Evolutionary conservation across 495 filamentous ascomycete genomes (phyloP).

Genomic region (Lentithecium fluviatile): DNA sequence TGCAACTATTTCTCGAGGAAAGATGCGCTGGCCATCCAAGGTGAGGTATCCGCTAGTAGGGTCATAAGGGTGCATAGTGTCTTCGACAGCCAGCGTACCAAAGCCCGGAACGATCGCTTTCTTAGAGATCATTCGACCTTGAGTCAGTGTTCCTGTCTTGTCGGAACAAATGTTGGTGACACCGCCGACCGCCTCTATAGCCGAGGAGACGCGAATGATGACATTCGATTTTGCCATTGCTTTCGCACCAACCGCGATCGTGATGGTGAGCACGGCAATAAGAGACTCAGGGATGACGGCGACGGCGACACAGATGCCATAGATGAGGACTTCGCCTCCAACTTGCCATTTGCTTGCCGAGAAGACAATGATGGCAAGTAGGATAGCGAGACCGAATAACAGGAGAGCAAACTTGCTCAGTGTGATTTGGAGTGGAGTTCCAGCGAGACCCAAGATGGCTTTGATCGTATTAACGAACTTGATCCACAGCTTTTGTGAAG

Average conservation of each 20-base stretch:
- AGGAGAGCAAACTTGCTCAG: slow-evolving; percentile 68
- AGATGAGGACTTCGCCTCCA: slow-evolving; percentile 64
- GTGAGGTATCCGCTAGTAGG: slow-evolving; percentile 37
- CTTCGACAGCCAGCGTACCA: slow-evolving; percentile 25
- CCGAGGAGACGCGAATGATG: slow-evolving; percentile 65
- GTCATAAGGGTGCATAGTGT: slow-evolving; percentile 38
- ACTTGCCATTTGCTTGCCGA: slow-evolving; percentile 60
- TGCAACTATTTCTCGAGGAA: slow-evolving; percentile 18
- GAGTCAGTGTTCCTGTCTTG: slow-evolving; percentile 65
- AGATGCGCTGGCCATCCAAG: slow-evolving; percentile 24
- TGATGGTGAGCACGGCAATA: slow-evolving; percentile 74
- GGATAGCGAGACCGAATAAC: slow-evolving; percentile 65
- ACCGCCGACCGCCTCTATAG: slow-evolving; percentile 61
- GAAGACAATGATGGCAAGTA: slow-evolving; percentile 69
- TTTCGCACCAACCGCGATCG: slow-evolving; percentile 70
- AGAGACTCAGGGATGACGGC: slow-evolving; percentile 75
- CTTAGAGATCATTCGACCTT: slow-evolving; percentile 57
- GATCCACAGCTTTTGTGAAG: slow-evolving; percentile 42
- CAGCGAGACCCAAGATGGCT: slow-evolving; percentile 63
- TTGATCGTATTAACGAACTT: slow-evolving; percentile 45
- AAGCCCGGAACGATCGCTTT: slow-evolving; percentile 50
- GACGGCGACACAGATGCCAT: slow-evolving; percentile 63
- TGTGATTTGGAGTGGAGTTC: slow-evolving; percentile 67
- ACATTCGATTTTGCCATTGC: slow-evolving; percentile 70
- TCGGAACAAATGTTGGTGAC: slow-evolving; percentile 61